These are phyloP conservation scores for Coemansia sp. DNA, from an alignment of 192 early-diverging fungal genomes.

Conservation along the genomic window DNA sequence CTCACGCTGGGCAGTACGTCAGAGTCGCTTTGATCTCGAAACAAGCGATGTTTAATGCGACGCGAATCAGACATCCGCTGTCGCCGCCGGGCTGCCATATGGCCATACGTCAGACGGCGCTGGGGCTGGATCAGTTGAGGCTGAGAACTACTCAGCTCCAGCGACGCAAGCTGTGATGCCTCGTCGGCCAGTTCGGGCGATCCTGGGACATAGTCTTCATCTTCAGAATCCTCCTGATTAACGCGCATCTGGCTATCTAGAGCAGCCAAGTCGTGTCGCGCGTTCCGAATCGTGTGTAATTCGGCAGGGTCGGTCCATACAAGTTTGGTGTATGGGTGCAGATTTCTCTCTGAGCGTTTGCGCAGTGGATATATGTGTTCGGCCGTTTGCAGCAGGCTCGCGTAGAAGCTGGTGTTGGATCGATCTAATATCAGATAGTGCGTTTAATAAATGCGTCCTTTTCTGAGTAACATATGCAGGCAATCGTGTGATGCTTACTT, in stretches of 20 bases:
- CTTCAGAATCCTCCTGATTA: slow-evolving; percentile 37
- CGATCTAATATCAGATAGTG: not conserved
- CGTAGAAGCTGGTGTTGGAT: not conserved
- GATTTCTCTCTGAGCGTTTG: slow-evolving; percentile 42
- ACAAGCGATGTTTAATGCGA: not conserved
- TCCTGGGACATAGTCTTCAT: slow-evolving; percentile 45
- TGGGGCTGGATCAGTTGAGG: slow-evolving; percentile 8
- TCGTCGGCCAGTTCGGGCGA: slow-evolving; percentile 19
- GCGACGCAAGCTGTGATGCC: slow-evolving; percentile 11
- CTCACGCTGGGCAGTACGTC: slow-evolving; percentile 13
- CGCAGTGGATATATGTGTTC: slow-evolving; percentile 39
- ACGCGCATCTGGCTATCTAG: slow-evolving; percentile 10
- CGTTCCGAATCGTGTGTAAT: slow-evolving; percentile 4
- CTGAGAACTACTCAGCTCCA: not conserved
- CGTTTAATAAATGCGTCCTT: not conserved
- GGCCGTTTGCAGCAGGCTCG: slow-evolving; percentile 11
- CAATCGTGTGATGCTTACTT: not conserved
- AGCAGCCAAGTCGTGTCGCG: slow-evolving; percentile 10
- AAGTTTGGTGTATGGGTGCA: slow-evolving; percentile 49
- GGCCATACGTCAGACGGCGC: slow-evolving; percentile 27
- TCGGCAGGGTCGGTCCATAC: slow-evolving; percentile 47
- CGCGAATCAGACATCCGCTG: not conserved
- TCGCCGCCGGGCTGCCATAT: slow-evolving; percentile 23
- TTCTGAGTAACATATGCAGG: not conserved
- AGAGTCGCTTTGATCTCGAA: not conserved